Conservation (phyloP, 2,329 filamentous ascomycete genomes). For the Colletotrichum cereale region DNA sequence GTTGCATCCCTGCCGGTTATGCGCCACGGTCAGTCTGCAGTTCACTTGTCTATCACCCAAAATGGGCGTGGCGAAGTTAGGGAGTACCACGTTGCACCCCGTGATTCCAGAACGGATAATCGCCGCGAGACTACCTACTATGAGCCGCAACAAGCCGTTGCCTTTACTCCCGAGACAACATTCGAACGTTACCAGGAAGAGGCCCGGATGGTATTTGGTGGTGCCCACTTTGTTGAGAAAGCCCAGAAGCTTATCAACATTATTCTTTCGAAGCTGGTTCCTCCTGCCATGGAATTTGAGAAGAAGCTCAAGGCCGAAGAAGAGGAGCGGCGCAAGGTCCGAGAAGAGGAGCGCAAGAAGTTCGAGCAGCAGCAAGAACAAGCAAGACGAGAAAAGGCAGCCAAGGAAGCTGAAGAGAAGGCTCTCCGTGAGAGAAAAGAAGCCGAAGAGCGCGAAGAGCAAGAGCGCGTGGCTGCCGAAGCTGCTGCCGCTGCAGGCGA, state of each 20-base stretch:
- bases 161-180: constrained; percentile 80
- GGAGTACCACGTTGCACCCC: constrained; percentile 61
- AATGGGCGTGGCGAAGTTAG: constrained; percentile 63
- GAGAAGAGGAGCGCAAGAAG: constrained; percentile 71
- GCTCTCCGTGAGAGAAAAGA: constrained; percentile 76
- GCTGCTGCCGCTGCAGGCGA: constrained; percentile 59
- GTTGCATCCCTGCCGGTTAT: constrained; percentile 66
- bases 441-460: constrained; percentile 75
- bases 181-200: constrained; percentile 89
- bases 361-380: constrained; percentile 66
- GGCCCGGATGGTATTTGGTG: constrained; percentile 85
- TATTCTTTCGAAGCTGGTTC: constrained; percentile 80
- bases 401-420: constrained; percentile 78
- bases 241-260: constrained; percentile 75
- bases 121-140: constrained; percentile 61
- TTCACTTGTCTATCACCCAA: constrained; percentile 71
- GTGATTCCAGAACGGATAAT: constrained; percentile 60
- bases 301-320: constrained; percentile 75
- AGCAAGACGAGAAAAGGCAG: constrained; percentile 75
- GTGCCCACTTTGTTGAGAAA: constrained; percentile 73
- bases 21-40: constrained; percentile 61
- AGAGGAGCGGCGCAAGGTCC: constrained; percentile 61
- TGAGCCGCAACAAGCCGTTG: constrained; percentile 80
- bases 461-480: constrained; percentile 70
- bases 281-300: constrained; percentile 85